Evolutionary conservation across 495 filamentous ascomycete genomes (phyloP).

Genomic region (Neurospora intermedia): DNA sequence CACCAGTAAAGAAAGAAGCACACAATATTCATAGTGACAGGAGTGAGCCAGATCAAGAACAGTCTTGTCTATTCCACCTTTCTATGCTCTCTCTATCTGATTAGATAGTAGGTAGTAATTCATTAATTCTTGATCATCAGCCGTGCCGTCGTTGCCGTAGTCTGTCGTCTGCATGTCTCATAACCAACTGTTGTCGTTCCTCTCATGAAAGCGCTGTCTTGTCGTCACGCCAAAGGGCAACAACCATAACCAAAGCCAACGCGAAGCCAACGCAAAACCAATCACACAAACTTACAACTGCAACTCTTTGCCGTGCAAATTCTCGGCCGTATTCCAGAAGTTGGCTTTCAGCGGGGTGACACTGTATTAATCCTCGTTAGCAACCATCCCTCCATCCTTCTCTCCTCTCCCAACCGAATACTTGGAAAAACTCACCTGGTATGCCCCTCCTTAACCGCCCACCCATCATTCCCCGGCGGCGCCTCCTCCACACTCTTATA

Average conservation of each 20-base stretch:
- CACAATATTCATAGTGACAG: constrained; percentile 2
- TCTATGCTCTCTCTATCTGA: constrained; percentile 23
- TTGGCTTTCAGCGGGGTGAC: constrained; percentile 86
- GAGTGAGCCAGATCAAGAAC: constrained; percentile 5
- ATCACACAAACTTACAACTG: constrained; percentile 63
- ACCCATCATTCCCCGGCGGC: constrained; percentile 83
- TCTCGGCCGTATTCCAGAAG: constrained; percentile 68
- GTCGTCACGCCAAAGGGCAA: neutral
- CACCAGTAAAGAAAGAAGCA: constrained; percentile 1
- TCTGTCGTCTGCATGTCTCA: neutral
- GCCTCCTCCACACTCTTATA: constrained; percentile 71
- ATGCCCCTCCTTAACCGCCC: constrained; percentile 79
- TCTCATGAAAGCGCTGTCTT: neutral
- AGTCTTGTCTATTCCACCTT: constrained; percentile 17
- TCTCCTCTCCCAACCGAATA: neutral
- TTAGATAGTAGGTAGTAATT: neutral
- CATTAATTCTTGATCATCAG: neutral
- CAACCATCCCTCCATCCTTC: neutral
- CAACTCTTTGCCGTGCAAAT: constrained; percentile 57
- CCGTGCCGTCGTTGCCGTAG: neutral
- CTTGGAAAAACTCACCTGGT: constrained; percentile 54
- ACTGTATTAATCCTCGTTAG: constrained; percentile 33
- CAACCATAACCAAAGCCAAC: neutral
- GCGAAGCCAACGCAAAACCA: neutral
- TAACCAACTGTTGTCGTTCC: neutral